Percentiles rank a stretch among this genome's conserved stretches.
phyloP scores from a whole-genome alignment of 2,329 filamentous ascomycete genomes.

The Cladorrhinum sp. region DNA sequence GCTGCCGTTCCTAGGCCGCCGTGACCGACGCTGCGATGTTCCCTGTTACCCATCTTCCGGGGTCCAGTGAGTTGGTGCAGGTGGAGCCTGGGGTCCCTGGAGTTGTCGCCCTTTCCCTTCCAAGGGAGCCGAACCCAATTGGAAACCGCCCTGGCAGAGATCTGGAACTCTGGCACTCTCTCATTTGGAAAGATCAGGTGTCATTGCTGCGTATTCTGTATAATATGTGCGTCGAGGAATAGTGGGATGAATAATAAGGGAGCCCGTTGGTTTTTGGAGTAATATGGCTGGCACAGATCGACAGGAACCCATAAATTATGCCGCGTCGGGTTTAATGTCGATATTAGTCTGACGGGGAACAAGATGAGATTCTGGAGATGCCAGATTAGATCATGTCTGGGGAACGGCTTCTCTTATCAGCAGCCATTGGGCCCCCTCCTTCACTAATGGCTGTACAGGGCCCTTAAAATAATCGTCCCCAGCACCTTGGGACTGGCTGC shows the following conservation, averaged over 20 bases:
- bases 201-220: not conserved
- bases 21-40: constrained; percentile 11
- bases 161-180: not conserved
- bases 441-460: not conserved
- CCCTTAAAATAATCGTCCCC: not conserved
- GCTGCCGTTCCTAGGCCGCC: constrained; percentile 1
- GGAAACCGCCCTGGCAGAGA: constrained; percentile 1
- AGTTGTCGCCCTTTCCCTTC: not conserved
- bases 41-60: constrained; percentile 14
- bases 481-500: not conserved
- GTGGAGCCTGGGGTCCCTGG: constrained; percentile 5
- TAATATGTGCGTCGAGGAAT: not conserved
- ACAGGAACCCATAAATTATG: not conserved
- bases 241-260: not conserved
- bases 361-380: not conserved
- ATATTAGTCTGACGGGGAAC: not conserved
- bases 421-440: not conserved
- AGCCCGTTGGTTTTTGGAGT: not conserved
- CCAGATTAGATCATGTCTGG: not conserved
- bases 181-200: too few relatives aligned
- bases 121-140: not conserved
- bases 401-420: not conserved
- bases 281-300: not conserved
- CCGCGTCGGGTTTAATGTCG: not conserved
- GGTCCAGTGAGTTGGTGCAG: constrained; percentile 20